These are phyloP conservation scores for Beauveria rudraprayagi DNA, from an alignment of 2,329 filamentous ascomycete species.

Conservation along the genomic window DNA sequence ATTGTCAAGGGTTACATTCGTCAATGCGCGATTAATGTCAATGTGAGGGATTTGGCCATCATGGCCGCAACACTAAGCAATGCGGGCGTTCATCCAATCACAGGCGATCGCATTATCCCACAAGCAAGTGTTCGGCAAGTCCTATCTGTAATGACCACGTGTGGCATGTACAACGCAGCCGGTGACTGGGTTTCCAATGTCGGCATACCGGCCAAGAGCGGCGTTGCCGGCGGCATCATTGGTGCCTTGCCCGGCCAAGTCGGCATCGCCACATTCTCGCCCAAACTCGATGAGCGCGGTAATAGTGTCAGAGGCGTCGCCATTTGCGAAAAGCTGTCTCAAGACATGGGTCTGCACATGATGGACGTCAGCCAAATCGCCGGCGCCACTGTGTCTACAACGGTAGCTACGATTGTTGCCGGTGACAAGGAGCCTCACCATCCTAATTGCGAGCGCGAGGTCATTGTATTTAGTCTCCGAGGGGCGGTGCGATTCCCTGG, in stretches of 20 bases:
- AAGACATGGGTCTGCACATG: slow-evolving; percentile 28
- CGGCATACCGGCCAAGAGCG: slow-evolving; percentile 31
- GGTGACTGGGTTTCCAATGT: slow-evolving; percentile 31
- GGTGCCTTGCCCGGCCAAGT: slow-evolving; percentile 25
- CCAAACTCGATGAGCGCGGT: slow-evolving; percentile 24
- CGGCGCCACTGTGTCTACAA: slow-evolving; percentile 21
- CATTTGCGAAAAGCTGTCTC: slow-evolving; percentile 24
- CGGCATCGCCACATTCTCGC: slow-evolving; percentile 25
- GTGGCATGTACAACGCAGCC: slow-evolving; percentile 33
- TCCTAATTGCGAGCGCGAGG: slow-evolving; percentile 20
- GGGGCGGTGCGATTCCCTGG: slow-evolving; percentile 27
- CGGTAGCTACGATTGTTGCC: slow-evolving; percentile 22
- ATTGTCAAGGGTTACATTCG: slow-evolving; percentile 31
- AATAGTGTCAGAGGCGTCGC: slow-evolving; percentile 26
- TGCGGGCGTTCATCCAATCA: slow-evolving; percentile 27
- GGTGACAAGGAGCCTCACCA: slow-evolving; percentile 20
- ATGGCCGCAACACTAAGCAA: slow-evolving; percentile 33
- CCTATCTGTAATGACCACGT: slow-evolving; percentile 33
- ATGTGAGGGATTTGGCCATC: slow-evolving; percentile 31
- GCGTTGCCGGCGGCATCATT: slow-evolving; percentile 26
- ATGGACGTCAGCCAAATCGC: slow-evolving; percentile 27
- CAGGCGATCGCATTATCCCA: slow-evolving; percentile 26
- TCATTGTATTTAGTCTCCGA: slow-evolving; percentile 24
- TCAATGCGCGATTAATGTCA: slow-evolving; percentile 33
- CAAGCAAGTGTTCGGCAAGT: slow-evolving; percentile 30